A percentile compares a stretch with the other conserved stretches of the same genome.
These are phyloP conservation scores for Triticum urartu DNA, from an alignment of 176 grass and related monocot species.

Conservation along the genomic window DNA sequence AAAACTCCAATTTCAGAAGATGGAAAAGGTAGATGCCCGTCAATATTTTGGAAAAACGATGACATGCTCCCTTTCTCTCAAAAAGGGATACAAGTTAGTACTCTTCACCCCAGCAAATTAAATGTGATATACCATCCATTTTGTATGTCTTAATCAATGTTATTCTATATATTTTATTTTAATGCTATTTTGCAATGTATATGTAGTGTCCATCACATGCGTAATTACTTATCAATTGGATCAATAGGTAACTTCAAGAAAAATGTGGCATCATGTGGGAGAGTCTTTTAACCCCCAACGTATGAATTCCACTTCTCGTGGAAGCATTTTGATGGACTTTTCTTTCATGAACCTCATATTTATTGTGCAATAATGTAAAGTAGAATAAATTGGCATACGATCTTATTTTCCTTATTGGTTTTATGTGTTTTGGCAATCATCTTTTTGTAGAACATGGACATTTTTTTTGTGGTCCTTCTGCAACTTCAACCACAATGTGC, in stretches of 20 bases:
- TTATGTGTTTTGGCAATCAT: neutral
- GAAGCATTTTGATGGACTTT: neutral
- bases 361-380: neutral
- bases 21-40: neutral
- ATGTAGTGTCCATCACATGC: neutral
- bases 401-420: neutral
- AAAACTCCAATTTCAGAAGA: neutral
- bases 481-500: slow-evolving; percentile 86
- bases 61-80: neutral
- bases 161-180: no score
- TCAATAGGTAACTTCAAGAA: slow-evolving; percentile 78
- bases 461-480: slow-evolving; percentile 84
- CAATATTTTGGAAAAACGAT: neutral
- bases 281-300: slow-evolving; percentile 95
- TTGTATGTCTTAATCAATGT: neutral
- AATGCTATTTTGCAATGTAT: neutral
- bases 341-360: neutral
- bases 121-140: slow-evolving; percentile 1
- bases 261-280: slow-evolving; percentile 91
- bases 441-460: slow-evolving; percentile 75
- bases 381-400: neutral
- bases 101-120: neutral
- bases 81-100: neutral
- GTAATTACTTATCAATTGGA: slow-evolving; percentile 25
- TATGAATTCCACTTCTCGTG: slow-evolving; percentile 34